A percentile compares a stretch with the other conserved stretches of the same genome.
Conservation (phyloP, 2,329 filamentous ascomycete genomes). For the Sporothrix variecibatus region DNA sequence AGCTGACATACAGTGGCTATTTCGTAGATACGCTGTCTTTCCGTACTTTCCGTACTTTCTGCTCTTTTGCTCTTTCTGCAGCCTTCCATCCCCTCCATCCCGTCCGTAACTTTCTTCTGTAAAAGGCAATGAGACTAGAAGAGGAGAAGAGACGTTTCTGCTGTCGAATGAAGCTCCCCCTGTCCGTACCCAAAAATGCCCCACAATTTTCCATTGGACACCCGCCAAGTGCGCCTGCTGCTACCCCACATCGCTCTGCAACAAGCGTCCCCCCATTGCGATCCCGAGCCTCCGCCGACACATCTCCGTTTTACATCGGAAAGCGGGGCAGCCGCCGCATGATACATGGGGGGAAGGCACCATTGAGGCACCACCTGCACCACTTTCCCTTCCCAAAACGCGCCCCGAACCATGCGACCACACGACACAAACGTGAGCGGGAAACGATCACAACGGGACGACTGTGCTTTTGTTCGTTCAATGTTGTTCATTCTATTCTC, state of each 20-base stretch:
- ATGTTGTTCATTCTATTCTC: background rate
- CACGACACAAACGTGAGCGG: background rate
- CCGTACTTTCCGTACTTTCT: background rate
- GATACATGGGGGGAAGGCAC: slow-evolving; percentile 1
- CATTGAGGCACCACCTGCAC: background rate
- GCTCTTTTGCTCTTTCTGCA: no score
- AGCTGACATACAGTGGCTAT: background rate
- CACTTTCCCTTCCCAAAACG: background rate
- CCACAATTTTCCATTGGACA: background rate
- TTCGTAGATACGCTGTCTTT: background rate
- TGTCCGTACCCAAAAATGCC: background rate
- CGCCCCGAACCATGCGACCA: background rate
- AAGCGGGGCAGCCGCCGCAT: slow-evolving; percentile 4
- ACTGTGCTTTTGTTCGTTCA: background rate
- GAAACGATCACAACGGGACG: background rate
- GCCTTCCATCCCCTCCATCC: background rate
- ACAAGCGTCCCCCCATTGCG: background rate
- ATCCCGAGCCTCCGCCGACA: slow-evolving; percentile 31
- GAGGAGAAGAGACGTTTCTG: background rate
- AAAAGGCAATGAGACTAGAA: background rate
- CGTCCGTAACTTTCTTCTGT: background rate
- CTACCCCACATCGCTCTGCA: slow-evolving; percentile 27
- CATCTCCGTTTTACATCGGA: slow-evolving; percentile 28
- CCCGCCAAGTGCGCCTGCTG: background rate
- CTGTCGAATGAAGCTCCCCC: no score